Evolutionary conservation across 208 protist species (phyloP).

Genomic region (Wallacemonas rigidus): DNA sequence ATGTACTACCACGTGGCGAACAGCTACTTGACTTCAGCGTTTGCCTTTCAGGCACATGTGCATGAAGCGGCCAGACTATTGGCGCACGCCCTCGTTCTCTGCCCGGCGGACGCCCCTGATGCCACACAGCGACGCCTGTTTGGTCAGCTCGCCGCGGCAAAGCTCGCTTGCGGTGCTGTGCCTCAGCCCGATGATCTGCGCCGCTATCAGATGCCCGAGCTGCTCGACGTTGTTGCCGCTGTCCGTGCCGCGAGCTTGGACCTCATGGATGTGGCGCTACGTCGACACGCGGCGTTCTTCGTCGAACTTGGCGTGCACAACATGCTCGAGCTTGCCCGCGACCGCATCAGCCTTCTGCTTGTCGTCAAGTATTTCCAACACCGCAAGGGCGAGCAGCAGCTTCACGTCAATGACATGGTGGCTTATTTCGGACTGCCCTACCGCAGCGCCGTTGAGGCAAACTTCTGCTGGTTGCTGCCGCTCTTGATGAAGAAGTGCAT

Average conservation of each 20-base stretch:
- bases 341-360: slow-evolving; percentile 67
- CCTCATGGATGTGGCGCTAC: slow-evolving; percentile 60
- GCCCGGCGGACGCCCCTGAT: slow-evolving; percentile 28
- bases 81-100: slow-evolving; percentile 55
- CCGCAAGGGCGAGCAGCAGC: slow-evolving; percentile 30
- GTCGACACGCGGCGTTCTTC: slow-evolving; percentile 62
- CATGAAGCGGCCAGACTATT: slow-evolving; percentile 52
- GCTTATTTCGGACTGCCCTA: slow-evolving; percentile 56
- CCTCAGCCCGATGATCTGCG: slow-evolving; percentile 25
- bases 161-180: slow-evolving; percentile 45
- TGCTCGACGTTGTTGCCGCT: slow-evolving; percentile 73
- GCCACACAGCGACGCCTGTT: slow-evolving; percentile 24
- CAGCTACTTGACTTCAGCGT: slow-evolving; percentile 34
- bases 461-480: slow-evolving; percentile 72
- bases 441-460: slow-evolving; percentile 29
- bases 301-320: slow-evolving; percentile 71
- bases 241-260: slow-evolving; percentile 53
- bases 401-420: slow-evolving; percentile 66
- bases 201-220: slow-evolving; percentile 23
- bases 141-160: slow-evolving; percentile 57
- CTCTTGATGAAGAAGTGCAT: slow-evolving; percentile 71
- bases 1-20: slow-evolving; percentile 71
- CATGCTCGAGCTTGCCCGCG: slow-evolving; percentile 54
- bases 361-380: slow-evolving; percentile 79
- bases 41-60: slow-evolving; percentile 20